Evolutionary conservation across 2,329 filamentous ascomycete genomes (phyloP), one percentile per base, ranked within the genome.

Genomic region (Cadophora luteo-olivacea): DNA sequence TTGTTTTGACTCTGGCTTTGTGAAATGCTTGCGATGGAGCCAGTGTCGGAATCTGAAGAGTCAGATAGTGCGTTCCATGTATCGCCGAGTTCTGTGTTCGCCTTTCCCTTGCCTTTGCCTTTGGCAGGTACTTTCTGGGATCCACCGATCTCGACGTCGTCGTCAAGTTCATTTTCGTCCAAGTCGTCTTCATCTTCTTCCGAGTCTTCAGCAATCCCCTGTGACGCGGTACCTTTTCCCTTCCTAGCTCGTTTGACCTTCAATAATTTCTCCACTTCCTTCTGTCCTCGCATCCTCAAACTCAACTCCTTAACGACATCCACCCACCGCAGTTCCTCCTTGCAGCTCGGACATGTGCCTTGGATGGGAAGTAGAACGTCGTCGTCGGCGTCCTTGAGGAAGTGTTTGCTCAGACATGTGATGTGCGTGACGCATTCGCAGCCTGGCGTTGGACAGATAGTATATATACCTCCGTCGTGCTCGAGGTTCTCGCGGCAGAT

Each of bases 241-340:
- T 72, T 72, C 14, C 51, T 49, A 0, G 45, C 64, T 65, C 72
- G 69, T 41, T 73, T 76, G 0, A 52, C 81, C 77, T 88, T 92
- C 73, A 93, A 83, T 32, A 97, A 75, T 72, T 88, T 88, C 51
- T 89, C 86, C 0, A 94, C 81, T 72, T 94, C 91, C 67, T 91
- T 91, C 65, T 85, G 80, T 0, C 91, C 94, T 29, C 92, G 86
- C 45, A 87, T 82, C 38, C 95, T 86, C 61, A 97, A 80, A 62
- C 86, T 96, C 73, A 97, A 80, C 77, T 97, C 94, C 77, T 89
- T 94, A 82, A 97, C 91, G 81, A 97, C 87, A 60, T 91, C 87
- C 0, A 84, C 83, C 95, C 95, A 98, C 62, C 83, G 78, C 1
- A 94, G 80, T 4, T 82, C 79, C 0, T 83, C 82, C 0, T 84